These are phyloP conservation scores for Lentinus tigrinus DNA, from an alignment of 768 basidiomycete genomes.

Conservation along the genomic window DNA sequence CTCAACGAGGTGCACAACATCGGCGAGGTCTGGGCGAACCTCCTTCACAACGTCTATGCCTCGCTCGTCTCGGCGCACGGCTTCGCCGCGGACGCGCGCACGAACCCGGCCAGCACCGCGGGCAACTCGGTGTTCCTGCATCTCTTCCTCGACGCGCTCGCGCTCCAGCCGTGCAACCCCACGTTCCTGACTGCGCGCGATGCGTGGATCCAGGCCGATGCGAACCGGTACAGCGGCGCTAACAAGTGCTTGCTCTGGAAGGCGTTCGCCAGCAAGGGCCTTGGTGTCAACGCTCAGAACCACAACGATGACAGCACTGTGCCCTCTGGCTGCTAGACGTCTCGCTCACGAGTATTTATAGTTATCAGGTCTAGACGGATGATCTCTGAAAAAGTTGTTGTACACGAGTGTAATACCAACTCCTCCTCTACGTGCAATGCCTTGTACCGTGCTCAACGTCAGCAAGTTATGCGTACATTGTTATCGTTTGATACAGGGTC, in stretches of 20 bases:
- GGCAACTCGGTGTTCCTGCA: conserved; percentile 56
- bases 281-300: conserved; percentile 40
- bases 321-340: conserved; percentile 27
- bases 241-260: conserved; percentile 46
- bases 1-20: conserved; percentile 50
- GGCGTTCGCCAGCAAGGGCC: conserved; percentile 50
- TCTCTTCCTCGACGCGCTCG: conserved; percentile 50
- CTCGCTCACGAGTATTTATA: background rate
- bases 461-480: too few relatives aligned
- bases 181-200: conserved; percentile 48
- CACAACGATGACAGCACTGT: conserved; percentile 30
- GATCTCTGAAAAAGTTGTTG: too few relatives aligned
- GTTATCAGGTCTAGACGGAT: background rate
- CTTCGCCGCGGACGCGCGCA: conserved; percentile 34
- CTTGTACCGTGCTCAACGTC: too few relatives aligned
- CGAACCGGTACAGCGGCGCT: conserved; percentile 42
- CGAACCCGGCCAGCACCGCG: conserved; percentile 37
- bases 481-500: too few relatives aligned
- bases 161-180: conserved; percentile 47
- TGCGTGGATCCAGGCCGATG: conserved; percentile 53
- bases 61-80: conserved; percentile 26
- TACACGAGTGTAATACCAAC: too few relatives aligned
- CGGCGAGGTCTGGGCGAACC: conserved; percentile 40
- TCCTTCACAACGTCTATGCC: conserved; percentile 17
- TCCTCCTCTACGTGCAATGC: too few relatives aligned